Percentiles rank a stretch among this genome's conserved stretches.
These are phyloP conservation scores for Fusarium sp. DNA, from an alignment of 2,329 filamentous ascomycete genomes.

Conservation along the genomic window DNA sequence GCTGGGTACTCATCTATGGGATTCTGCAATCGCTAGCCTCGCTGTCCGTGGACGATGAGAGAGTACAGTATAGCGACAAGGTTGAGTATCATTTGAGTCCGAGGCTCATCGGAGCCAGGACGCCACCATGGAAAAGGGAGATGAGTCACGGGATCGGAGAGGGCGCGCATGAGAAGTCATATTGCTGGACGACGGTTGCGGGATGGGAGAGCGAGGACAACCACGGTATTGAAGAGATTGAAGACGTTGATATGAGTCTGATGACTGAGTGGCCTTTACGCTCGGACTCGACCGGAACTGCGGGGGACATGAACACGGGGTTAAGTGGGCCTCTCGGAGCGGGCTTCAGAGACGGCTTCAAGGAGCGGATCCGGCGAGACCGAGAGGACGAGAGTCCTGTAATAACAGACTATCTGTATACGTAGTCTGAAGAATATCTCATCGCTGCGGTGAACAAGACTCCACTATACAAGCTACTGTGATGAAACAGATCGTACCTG, in stretches of 20 bases:
- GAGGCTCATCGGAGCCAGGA: conserved; percentile 54
- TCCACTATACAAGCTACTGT: background rate
- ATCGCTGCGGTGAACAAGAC: background rate
- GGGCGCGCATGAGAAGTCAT: conserved; percentile 61
- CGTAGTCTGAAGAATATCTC: background rate
- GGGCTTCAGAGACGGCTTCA: conserved; percentile 15
- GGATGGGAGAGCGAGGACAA: conserved; percentile 27
- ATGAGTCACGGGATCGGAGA: conserved; percentile 46
- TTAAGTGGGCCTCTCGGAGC: conserved; percentile 20
- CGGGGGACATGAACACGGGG: conserved; percentile 19
- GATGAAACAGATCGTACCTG: conserved; percentile 29
- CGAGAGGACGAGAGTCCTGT: conserved; percentile 23
- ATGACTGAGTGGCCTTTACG: conserved; percentile 23
- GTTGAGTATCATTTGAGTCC: conserved; percentile 69
- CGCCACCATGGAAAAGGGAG: conserved; percentile 64
- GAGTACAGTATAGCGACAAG: conserved; percentile 61
- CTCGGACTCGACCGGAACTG: conserved; percentile 14
- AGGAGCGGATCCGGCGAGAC: conserved; percentile 7
- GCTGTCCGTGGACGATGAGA: conserved; percentile 67
- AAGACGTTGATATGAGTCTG: conserved; percentile 15
- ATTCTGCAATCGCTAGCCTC: conserved; percentile 69
- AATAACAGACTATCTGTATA: conserved; percentile 11
- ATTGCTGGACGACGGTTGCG: conserved; percentile 62
- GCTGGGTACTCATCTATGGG: conserved; percentile 71
- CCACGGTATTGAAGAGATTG: conserved; percentile 1